phyloP scores from a whole-genome alignment of 176 grass and related monocot species.

The Raddia guianensis region DNA sequence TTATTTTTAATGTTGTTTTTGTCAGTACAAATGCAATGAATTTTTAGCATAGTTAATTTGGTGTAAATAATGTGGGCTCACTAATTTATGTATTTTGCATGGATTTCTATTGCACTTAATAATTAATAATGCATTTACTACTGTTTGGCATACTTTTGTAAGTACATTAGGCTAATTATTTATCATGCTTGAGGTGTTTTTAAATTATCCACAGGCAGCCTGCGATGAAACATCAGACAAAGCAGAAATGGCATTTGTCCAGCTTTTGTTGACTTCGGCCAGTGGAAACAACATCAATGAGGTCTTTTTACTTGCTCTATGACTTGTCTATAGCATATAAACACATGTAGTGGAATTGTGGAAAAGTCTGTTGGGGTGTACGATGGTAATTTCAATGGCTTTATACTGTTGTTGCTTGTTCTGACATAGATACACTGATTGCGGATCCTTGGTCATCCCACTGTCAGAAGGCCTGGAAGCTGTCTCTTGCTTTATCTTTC shows the following conservation, averaged over 20 bases:
- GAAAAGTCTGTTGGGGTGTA: background rate
- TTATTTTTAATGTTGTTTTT: background rate
- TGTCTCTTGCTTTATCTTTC: slow-evolving; percentile 25
- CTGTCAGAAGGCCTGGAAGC: slow-evolving; percentile 5
- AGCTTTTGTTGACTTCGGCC: slow-evolving; percentile 71
- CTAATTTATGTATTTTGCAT: background rate
- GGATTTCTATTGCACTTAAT: slow-evolving; percentile 11
- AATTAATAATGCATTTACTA: slow-evolving; percentile 3
- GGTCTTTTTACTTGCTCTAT: slow-evolving; percentile 51
- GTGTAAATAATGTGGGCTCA: background rate
- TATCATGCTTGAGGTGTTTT: slow-evolving; percentile 42
- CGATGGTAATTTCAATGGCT: background rate
- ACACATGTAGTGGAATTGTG: background rate
- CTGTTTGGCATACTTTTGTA: background rate
- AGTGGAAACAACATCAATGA: slow-evolving; percentile 66
- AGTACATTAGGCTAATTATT: slow-evolving; percentile 20
- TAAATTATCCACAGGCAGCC: slow-evolving; percentile 59
- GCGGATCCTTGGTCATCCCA: background rate
- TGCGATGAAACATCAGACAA: slow-evolving; percentile 76
- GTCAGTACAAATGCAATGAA: background rate
- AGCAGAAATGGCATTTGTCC: slow-evolving; percentile 72
- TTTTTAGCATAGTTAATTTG: slow-evolving; percentile 8
- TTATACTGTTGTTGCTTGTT: slow-evolving; percentile 17
- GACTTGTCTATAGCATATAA: slow-evolving; percentile 7
- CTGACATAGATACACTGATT: background rate